Conservation (phyloP, 768 basidiomycete genomes). For the Pisolithus marmoratus region DNA sequence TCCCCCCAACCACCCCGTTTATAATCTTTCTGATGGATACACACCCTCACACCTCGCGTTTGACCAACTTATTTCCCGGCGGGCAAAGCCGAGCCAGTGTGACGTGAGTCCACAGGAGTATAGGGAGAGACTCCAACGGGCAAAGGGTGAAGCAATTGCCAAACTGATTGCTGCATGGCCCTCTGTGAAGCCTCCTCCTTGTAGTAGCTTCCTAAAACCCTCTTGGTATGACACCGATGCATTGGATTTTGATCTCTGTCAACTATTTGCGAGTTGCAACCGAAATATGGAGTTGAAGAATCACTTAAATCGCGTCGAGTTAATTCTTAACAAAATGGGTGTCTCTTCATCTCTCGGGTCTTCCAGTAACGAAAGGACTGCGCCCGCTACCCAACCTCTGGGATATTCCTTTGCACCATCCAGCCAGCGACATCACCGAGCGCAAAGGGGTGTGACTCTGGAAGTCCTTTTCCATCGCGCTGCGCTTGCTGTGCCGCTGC, state of each 20-base stretch:
- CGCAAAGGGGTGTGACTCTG: not conserved
- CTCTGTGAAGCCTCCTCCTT: not conserved
- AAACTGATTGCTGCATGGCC: constrained; percentile 12
- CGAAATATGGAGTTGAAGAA: constrained; percentile 7
- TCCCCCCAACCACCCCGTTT: constrained; percentile 5
- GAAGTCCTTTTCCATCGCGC: constrained; percentile 3
- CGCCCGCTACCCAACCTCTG: not conserved
- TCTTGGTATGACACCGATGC: constrained; percentile 1
- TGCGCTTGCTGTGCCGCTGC: not conserved
- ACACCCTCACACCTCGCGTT: constrained; percentile 1
- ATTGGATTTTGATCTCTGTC: not conserved
- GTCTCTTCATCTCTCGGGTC: not conserved
- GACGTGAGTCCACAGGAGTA: constrained; percentile 7
- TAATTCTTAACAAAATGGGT: not conserved
- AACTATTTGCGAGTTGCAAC: constrained; percentile 12
- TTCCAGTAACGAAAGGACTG: not conserved
- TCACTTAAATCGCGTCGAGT: constrained; percentile 10
- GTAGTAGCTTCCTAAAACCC: not conserved
- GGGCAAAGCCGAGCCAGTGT: not conserved
- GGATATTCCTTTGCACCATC: not conserved
- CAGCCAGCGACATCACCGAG: not conserved
- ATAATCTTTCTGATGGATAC: constrained; percentile 5
- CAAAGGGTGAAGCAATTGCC: not conserved
- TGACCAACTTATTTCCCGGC: not conserved
- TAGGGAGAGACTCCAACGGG: not conserved